These are phyloP conservation scores for Collybia nuda DNA, from an alignment of 768 basidiomycete species.

Conservation along the genomic window DNA sequence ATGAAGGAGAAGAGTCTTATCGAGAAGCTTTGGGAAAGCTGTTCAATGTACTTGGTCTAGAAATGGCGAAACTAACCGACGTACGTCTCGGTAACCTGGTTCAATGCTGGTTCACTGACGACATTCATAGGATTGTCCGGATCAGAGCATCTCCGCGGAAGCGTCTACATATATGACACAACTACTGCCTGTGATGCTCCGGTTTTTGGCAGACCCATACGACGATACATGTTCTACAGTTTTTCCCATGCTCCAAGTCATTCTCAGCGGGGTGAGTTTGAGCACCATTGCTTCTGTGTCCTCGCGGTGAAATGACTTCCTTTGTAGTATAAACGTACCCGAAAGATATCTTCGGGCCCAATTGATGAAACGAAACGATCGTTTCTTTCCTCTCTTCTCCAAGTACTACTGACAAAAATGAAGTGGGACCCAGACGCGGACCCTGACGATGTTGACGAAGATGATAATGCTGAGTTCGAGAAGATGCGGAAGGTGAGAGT, in stretches of 20 bases:
- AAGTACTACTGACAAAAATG: conserved; percentile 83
- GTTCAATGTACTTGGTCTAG: conserved; percentile 78
- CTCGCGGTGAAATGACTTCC: conserved; percentile 4
- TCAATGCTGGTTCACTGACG: neutral
- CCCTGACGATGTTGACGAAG: conserved; percentile 84
- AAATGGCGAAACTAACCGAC: conserved; percentile 82
- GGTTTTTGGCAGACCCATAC: conserved; percentile 87
- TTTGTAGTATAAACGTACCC: conserved; percentile 74
- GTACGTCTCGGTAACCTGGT: conserved; percentile 41
- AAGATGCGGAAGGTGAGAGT: conserved; percentile 74
- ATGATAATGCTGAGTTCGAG: conserved; percentile 81
- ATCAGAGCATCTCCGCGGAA: conserved; percentile 61
- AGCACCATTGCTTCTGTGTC: neutral
- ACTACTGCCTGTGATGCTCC: conserved; percentile 78
- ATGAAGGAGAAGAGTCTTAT: conserved; percentile 88
- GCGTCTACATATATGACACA: conserved; percentile 64
- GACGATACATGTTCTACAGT: conserved; percentile 88
- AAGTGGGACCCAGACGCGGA: conserved; percentile 86
- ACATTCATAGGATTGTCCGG: conserved; percentile 51
- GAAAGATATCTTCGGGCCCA: conserved; percentile 59
- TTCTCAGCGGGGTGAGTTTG: conserved; percentile 71
- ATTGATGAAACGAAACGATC: conserved; percentile 66
- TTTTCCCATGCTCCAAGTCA: conserved; percentile 73
- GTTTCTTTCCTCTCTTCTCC: conserved; percentile 77
- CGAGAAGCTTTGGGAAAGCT: conserved; percentile 86